Evolutionary conservation across 164 flowering plant species (phyloP).

Genomic region (Kingdonia uniflora): DNA sequence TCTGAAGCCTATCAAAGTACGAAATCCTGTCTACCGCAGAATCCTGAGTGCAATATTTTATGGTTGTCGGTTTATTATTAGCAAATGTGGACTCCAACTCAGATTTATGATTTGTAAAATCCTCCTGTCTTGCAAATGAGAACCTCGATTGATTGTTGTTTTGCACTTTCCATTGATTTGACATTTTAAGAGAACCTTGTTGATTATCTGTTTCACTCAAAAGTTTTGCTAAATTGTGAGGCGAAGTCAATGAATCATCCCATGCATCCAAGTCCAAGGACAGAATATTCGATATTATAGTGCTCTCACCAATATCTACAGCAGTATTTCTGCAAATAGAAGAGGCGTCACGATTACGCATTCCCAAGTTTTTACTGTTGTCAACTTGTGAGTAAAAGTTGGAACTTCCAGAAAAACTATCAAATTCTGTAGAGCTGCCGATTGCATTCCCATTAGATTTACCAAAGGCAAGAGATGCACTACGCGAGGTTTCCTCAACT

Average conservation of each 20-base stretch:
- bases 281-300: conserved; percentile 52
- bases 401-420: conserved; percentile 13
- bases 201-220: conserved; percentile 21
- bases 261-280: conserved; percentile 37
- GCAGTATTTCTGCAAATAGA: conserved; percentile 11
- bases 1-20: conserved; percentile 15
- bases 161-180: conserved; percentile 23
- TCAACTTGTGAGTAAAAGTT: conserved; percentile 18
- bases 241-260: conserved; percentile 33
- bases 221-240: conserved; percentile 24
- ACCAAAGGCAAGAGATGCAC: conserved; percentile 13
- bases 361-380: conserved; percentile 15
- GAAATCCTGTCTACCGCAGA: conserved; percentile 16
- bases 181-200: conserved; percentile 12
- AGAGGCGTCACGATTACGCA: conserved; percentile 8
- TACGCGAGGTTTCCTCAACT: conserved; percentile 14
- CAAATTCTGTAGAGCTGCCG: conserved; percentile 14
- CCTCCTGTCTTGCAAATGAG: conserved; percentile 44
- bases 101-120: conserved; percentile 15
- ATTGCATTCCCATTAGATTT: conserved; percentile 12
- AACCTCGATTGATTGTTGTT: conserved; percentile 34
- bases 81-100: conserved; percentile 16
- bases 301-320: conserved; percentile 34
- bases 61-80: conserved; percentile 6
- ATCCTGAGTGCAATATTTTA: conserved; percentile 10